Conservation (phyloP, 192 early-diverging fungal species). For the Diversispora eburnea region DNA sequence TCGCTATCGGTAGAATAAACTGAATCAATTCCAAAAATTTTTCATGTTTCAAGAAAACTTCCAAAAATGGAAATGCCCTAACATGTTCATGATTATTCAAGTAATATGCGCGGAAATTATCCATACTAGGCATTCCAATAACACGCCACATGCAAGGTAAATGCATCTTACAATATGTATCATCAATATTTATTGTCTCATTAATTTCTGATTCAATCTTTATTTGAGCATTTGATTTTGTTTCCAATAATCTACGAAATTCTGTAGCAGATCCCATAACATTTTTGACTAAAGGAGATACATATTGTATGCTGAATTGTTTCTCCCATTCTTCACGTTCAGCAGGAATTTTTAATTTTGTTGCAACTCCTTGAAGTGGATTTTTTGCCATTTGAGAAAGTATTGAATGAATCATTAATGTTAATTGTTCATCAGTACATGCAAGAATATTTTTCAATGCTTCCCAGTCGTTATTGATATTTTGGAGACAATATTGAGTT, state of each 20-base stretch:
- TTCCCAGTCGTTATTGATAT: constrained; percentile 31
- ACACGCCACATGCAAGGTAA: constrained; percentile 22
- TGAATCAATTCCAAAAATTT: constrained; percentile 1
- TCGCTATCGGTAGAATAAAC: constrained; percentile 22
- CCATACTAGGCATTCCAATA: background rate
- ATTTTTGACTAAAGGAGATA: constrained; percentile 20
- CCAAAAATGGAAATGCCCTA: constrained; percentile 1
- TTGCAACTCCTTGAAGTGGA: background rate
- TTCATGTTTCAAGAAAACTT: constrained; percentile 24
- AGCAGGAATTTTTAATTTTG: background rate
- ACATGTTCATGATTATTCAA: background rate
- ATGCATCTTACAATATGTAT: background rate
- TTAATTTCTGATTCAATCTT: constrained; percentile 19
- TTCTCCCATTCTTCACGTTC: constrained; percentile 24
- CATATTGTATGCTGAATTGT: constrained; percentile 3
- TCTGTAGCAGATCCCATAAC: constrained; percentile 3
- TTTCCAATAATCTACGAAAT: constrained; percentile 17
- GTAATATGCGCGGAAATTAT: constrained; percentile 18
- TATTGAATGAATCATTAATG: constrained; percentile 23
- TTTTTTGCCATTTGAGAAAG: constrained; percentile 13
- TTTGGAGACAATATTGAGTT: constrained; percentile 4
- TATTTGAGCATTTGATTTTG: background rate
- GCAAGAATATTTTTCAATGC: constrained; percentile 19
- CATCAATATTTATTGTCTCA: constrained; percentile 18
- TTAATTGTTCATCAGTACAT: constrained; percentile 24